phyloP scores from a whole-genome alignment of 805 yeast genomes.

The Jamesozyma lodderae region DNA sequence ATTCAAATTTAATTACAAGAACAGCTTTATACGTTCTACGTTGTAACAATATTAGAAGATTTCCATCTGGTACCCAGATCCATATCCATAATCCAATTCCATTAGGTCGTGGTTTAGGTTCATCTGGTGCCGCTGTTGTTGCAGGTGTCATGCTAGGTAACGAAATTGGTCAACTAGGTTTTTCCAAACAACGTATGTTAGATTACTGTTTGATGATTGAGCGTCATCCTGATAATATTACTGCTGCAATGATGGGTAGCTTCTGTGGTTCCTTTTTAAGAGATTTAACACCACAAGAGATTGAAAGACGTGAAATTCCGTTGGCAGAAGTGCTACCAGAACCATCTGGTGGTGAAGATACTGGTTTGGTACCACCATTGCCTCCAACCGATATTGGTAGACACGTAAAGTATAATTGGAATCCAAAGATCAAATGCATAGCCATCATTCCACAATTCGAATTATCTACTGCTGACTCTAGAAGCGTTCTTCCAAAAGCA shows the following conservation, averaged over 20 bases:
- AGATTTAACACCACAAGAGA: constrained; percentile 64
- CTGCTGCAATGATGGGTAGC: constrained; percentile 99
- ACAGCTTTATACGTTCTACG: constrained; percentile 88
- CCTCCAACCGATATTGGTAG: constrained; percentile 88
- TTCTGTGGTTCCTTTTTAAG: constrained; percentile 92
- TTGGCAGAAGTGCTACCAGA: constrained; percentile 75
- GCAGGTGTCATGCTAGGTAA: constrained; percentile 91
- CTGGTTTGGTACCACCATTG: constrained; percentile 60
- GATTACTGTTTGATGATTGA: constrained; percentile 96
- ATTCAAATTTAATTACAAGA: constrained; percentile 78
- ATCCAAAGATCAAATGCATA: constrained; percentile 71
- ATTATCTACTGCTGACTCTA: constrained; percentile 82
- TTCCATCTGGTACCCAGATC: constrained; percentile 77
- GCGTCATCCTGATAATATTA: constrained; percentile 96
- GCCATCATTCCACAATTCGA: constrained; percentile 92
- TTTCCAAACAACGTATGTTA: constrained; percentile 72
- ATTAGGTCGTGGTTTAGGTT: constrained; percentile 92
- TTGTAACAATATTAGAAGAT: constrained; percentile 63
- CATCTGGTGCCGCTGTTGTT: constrained; percentile 97
- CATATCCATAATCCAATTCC: constrained; percentile 89
- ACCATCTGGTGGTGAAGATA: constrained; percentile 60
- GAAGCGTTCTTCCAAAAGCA: constrained; percentile 78
- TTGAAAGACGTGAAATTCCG: constrained; percentile 72
- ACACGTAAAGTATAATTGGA: constrained; percentile 80
- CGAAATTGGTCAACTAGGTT: constrained; percentile 65